Evolutionary conservation across 1,139 yeast species (phyloP).

Genomic region (Candida sanyaensis): DNA sequence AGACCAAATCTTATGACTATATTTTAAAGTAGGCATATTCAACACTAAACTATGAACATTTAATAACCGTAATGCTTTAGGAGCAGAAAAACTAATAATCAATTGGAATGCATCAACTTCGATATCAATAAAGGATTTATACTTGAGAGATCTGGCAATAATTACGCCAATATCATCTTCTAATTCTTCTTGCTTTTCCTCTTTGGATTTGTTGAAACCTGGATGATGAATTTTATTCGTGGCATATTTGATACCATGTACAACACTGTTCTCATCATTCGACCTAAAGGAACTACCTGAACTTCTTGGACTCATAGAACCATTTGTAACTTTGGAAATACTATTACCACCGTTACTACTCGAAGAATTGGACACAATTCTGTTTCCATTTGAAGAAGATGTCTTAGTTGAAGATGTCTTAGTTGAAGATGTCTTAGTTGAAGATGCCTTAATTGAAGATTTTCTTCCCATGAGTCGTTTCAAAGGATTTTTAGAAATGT

Average conservation of each 20-base stretch:
- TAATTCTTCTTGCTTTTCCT: constrained; percentile 10
- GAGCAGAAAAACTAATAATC: constrained; percentile 75
- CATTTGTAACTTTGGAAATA: background rate
- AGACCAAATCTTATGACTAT: constrained; percentile 75
- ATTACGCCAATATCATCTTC: constrained; percentile 23
- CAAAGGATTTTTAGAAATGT: constrained; percentile 17
- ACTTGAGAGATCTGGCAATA: constrained; percentile 58
- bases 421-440: no score
- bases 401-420: constrained; percentile 7
- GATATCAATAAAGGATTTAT: constrained; percentile 63
- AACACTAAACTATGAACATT: constrained; percentile 73
- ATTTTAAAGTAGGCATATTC: constrained; percentile 64
- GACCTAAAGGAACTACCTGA: constrained; percentile 1
- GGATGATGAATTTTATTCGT: constrained; percentile 5
- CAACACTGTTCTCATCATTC: constrained; percentile 1
- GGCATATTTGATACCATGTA: constrained; percentile 17
- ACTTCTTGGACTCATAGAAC: constrained; percentile 2
- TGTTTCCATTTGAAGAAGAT: constrained; percentile 2
- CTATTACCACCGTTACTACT: background rate
- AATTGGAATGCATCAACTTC: constrained; percentile 55
- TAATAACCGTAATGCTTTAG: constrained; percentile 62
- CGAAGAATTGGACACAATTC: background rate
- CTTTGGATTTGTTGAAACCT: background rate
- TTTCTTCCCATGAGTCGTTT: constrained; percentile 13
- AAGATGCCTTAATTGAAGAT: no score